Percentiles rank a stretch among this genome's conserved stretches.
phyloP scores from a whole-genome alignment of 805 yeast genomes.

The Ogataea allantospora region DNA sequence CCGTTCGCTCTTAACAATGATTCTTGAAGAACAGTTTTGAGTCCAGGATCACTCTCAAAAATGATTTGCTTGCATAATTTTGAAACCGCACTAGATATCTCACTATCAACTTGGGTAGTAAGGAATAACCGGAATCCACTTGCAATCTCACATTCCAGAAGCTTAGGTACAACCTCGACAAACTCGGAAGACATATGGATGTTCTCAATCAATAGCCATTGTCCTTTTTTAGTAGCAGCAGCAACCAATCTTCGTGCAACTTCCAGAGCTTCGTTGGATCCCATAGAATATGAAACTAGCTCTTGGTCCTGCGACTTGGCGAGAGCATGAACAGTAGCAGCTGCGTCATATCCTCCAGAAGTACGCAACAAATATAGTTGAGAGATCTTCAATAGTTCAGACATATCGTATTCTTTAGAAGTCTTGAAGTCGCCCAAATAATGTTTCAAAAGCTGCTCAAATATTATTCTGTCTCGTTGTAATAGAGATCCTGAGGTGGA shows the following conservation, averaged over 20 bases:
- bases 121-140: slow-evolving; percentile 55
- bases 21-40: slow-evolving; percentile 44
- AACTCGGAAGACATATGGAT: slow-evolving; percentile 69
- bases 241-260: slow-evolving; percentile 55
- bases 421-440: slow-evolving; percentile 1
- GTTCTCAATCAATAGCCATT: slow-evolving; percentile 80
- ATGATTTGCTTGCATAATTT: slow-evolving; percentile 53
- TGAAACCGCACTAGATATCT: slow-evolving; percentile 56
- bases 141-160: slow-evolving; percentile 35
- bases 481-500: slow-evolving; percentile 46
- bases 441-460: slow-evolving; percentile 39
- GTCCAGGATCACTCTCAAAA: slow-evolving; percentile 62
- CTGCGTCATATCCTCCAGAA: slow-evolving; percentile 66
- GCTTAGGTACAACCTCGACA: slow-evolving; percentile 54
- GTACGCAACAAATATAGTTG: slow-evolving; percentile 54
- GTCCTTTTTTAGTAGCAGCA: slow-evolving; percentile 45
- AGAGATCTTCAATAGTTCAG: slow-evolving; percentile 24
- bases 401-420: slow-evolving; percentile 26
- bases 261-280: slow-evolving; percentile 63
- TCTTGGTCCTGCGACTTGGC: slow-evolving; percentile 34
- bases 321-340: slow-evolving; percentile 46
- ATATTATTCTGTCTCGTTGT: slow-evolving; percentile 42
- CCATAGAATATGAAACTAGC: slow-evolving; percentile 60
- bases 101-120: slow-evolving; percentile 53
- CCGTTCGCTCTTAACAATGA: slow-evolving; percentile 27